phyloP scores from a whole-genome alignment of 805 yeast species.

The Saccharomycopsis selenospora region DNA sequence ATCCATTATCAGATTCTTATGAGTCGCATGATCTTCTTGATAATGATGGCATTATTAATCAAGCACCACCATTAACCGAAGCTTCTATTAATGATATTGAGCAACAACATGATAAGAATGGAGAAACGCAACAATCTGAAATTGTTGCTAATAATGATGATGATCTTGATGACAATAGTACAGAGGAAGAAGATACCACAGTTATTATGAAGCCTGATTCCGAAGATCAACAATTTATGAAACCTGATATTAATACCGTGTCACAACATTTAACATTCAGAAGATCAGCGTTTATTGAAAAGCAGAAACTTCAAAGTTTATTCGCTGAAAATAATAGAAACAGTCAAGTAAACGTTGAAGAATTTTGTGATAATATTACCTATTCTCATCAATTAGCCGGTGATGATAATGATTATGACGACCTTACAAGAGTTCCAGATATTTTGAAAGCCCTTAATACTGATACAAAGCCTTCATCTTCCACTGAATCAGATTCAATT shows the following conservation, averaged over 20 bases:
- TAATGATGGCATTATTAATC: too few species aligned
- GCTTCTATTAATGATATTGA: too few species aligned
- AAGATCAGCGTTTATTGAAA: slow-evolving; percentile 17
- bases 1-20: too few species aligned
- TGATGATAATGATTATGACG: background rate
- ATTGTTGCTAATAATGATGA: too few species aligned
- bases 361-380: background rate
- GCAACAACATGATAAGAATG: too few species aligned
- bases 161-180: too few species aligned
- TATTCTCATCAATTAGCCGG: background rate
- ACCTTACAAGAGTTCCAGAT: background rate
- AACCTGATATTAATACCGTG: slow-evolving; percentile 16
- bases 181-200: too few species aligned
- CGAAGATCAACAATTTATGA: too few species aligned
- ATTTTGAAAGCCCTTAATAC: background rate
- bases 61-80: too few species aligned
- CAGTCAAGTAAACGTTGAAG: background rate
- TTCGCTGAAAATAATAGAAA: background rate
- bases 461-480: background rate
- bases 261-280: slow-evolving; percentile 17
- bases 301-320: background rate
- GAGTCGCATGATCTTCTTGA: too few species aligned
- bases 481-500: background rate
- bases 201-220: too few species aligned
- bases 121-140: too few species aligned